These are phyloP conservation scores for Cryptomeria japonica DNA, from an alignment of 75 land plant species.

Conservation along the genomic window DNA sequence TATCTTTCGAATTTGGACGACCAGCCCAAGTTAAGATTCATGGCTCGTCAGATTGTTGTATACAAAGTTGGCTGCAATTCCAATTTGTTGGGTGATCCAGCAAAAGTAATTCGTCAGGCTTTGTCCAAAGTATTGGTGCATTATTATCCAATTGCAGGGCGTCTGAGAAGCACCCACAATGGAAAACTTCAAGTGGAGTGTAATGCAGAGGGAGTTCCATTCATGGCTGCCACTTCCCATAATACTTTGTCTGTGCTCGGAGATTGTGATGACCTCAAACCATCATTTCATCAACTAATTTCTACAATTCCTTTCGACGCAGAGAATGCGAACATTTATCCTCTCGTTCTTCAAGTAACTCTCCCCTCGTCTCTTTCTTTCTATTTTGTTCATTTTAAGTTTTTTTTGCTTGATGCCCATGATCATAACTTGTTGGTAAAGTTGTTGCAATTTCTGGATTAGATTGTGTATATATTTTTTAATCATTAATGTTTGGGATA, in stretches of 20 bases:
- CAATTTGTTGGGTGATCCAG: slow-evolving; percentile 37
- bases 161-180: slow-evolving; percentile 64
- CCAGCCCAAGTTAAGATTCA: neutral
- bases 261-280: neutral
- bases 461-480: too few species aligned
- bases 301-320: neutral
- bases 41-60: too few species aligned
- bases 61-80: slow-evolving; percentile 27
- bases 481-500: too few species aligned
- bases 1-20: neutral
- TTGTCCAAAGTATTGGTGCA: slow-evolving; percentile 43
- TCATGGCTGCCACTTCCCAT: slow-evolving; percentile 55
- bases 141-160: slow-evolving; percentile 50
- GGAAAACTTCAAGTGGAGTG: slow-evolving; percentile 74
- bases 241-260: neutral
- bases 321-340: neutral
- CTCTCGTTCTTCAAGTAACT: neutral
- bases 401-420: too few species aligned
- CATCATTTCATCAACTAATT: neutral
- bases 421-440: too few species aligned
- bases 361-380: too few species aligned
- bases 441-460: too few species aligned
- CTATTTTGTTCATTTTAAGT: too few species aligned
- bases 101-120: slow-evolving; percentile 46
- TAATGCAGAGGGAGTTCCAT: slow-evolving; percentile 73